phyloP scores from a whole-genome alignment of 1,284 basidiomycete species.

The Malassezia japonica region DNA sequence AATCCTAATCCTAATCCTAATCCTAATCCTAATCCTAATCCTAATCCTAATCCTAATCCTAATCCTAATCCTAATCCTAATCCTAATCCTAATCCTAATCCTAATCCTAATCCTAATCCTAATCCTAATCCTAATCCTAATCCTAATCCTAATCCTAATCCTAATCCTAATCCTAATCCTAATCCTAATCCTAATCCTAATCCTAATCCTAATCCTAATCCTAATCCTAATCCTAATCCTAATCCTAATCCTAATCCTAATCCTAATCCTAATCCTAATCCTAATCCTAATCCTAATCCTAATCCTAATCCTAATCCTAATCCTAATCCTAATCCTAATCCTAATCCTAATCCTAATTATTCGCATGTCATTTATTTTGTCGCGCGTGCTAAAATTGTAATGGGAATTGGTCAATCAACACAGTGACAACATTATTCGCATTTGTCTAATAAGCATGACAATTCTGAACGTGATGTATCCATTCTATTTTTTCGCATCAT shows the following conservation, averaged over 20 bases:
- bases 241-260: conserved; percentile 10
- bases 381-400: too few species aligned
- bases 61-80: not conserved
- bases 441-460: too few species aligned
- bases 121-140: conserved; percentile 1
- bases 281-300: conserved; percentile 20
- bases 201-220: conserved; percentile 1
- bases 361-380: too few species aligned
- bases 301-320: conserved; percentile 17
- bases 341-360: conserved; percentile 17
- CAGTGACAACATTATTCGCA: too few species aligned
- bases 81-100: conserved; percentile 1
- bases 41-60: not conserved
- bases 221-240: conserved; percentile 1
- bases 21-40: conserved; percentile 6
- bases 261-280: conserved; percentile 14
- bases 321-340: conserved; percentile 17
- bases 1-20: conserved; percentile 6
- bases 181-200: conserved; percentile 1
- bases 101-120: conserved; percentile 1
- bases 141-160: conserved; percentile 1
- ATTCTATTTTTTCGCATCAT: too few species aligned
- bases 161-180: conserved; percentile 1
- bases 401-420: too few species aligned
- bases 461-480: too few species aligned